Base-by-base conservation (phyloP, 2,329 filamentous ascomycete genomes). In the Penicillium sp. region DNA sequence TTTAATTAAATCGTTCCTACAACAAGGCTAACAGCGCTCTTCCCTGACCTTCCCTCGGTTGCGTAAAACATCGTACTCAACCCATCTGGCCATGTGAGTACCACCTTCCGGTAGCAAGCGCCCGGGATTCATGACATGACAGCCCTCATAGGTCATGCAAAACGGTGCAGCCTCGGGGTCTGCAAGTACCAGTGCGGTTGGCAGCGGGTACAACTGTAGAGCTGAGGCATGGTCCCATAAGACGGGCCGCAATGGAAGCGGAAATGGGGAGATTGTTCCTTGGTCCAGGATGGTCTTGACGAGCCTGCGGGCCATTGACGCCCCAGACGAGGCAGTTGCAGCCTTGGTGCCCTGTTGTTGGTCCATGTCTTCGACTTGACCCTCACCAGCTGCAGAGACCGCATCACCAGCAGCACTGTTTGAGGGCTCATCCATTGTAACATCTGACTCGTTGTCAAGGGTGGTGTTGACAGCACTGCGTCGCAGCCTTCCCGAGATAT, bases 281-380 rank as follows among this genome's bases (percentile, higher is more conserved):
- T 98, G 93, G 59, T 95, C 90, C 7, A 98, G 78, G 9, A 98
- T 68, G 0, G 91, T 95, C 66, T 95, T 94, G 61, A 95, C 89
- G 1, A 97, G 77, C 58, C 87, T 86, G 51, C 85, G 80, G 7
- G 86, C 85, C 6, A 80, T 76, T 47, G 64, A 51, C 53, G 70
- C 54, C 56, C 68, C 38, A 49, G 55, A 38, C 60, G 68, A 49
- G 59, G 59, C 28, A 41, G 48, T 43, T 56, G 57, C 47, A 28
- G 48, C 51, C 33, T 60, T 54, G 19, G 40, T 40, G 37, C 40
- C 51, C 31, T 48, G 55, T 40, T 49, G 52, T 39, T 55, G 52
- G 12, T 53, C 53, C 22, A 56, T 29, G 41, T 60, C 56, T 58
- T 24, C 61, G 52, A 38, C 57, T 56, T 42, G 74, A 73, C 19